Evolutionary conservation across 1,284 basidiomycete genomes (phyloP).

Genomic region (Fomitopsis pinicola): DNA sequence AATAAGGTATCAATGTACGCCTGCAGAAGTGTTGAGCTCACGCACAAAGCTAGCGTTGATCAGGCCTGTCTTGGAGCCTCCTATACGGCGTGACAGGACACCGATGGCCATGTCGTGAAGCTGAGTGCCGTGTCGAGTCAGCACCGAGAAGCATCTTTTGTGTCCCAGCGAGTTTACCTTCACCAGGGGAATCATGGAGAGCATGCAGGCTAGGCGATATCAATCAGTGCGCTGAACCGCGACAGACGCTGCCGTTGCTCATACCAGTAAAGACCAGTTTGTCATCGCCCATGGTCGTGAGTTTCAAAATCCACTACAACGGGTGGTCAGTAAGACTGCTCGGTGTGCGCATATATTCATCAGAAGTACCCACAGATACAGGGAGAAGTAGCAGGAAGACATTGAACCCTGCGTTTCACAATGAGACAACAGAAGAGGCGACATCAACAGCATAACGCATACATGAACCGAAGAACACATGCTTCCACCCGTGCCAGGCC

Average conservation of each 20-base stretch:
- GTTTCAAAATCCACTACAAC: conserved; percentile 58
- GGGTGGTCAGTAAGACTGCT: neutral
- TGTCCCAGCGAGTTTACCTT: conserved; percentile 37
- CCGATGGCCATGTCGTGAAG: conserved; percentile 79
- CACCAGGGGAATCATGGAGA: conserved; percentile 70
- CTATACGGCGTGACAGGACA: conserved; percentile 70
- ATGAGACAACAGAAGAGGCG: no score
- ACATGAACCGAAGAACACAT: conserved; percentile 58
- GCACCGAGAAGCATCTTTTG: neutral
- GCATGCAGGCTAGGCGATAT: conserved; percentile 48
- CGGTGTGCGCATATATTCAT: neutral
- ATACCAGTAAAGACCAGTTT: conserved; percentile 62
- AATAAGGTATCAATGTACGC: conserved; percentile 6
- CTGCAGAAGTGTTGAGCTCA: conserved; percentile 6
- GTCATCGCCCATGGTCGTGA: conserved; percentile 51
- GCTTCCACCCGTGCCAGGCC: conserved; percentile 46
- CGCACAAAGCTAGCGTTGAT: conserved; percentile 79
- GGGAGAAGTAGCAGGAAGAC: conserved; percentile 56
- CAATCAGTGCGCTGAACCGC: neutral
- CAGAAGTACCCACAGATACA: conserved; percentile 44
- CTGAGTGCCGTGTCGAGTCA: conserved; percentile 24
- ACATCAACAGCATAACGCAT: neutral
- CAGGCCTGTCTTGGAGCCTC: conserved; percentile 75
- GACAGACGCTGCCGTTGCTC: conserved; percentile 15
- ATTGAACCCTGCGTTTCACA: conserved; percentile 52